These are phyloP conservation scores for Naganishia cerealis DNA, from an alignment of 1,284 basidiomycete species.

Conservation along the genomic window DNA sequence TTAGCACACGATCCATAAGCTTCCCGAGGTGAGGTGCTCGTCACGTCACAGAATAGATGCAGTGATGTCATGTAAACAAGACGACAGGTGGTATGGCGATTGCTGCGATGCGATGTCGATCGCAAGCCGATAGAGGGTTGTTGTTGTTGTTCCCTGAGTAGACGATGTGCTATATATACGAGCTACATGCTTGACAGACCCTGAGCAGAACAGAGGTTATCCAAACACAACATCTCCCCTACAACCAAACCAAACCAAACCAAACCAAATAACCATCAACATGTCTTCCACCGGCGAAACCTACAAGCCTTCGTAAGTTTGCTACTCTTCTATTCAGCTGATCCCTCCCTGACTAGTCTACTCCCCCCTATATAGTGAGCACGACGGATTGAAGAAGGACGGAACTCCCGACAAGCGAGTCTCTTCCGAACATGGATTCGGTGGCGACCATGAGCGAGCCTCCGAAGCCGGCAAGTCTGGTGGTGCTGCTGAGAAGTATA, in stretches of 20 bases:
- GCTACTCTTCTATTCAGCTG: neutral
- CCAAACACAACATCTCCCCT: neutral
- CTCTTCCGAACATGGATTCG: slow-evolving; percentile 52
- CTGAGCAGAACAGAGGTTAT: neutral
- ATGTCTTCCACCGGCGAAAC: slow-evolving; percentile 41
- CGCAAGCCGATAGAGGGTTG: too few species aligned
- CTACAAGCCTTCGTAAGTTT: slow-evolving; percentile 45
- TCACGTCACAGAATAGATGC: neutral
- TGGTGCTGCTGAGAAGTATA: slow-evolving; percentile 40
- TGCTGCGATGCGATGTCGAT: neutral
- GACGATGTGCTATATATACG: neutral
- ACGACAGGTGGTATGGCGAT: neutral
- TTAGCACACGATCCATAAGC: neutral
- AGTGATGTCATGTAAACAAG: slow-evolving; percentile 2
- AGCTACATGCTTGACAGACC: neutral
- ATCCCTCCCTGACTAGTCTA: neutral
- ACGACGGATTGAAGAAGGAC: slow-evolving; percentile 44
- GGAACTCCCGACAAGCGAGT: slow-evolving; percentile 51
- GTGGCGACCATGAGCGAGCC: neutral
- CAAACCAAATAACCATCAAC: slow-evolving; percentile 28
- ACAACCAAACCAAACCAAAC: slow-evolving; percentile 30
- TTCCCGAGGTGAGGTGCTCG: neutral
- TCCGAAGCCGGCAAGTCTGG: slow-evolving; percentile 1
- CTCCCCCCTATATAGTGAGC: slow-evolving; percentile 35
- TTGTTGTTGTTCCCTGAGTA: neutral